Conservation (phyloP, 441 rosid genomes). For the Bocquillonia castaneifolia region DNA sequence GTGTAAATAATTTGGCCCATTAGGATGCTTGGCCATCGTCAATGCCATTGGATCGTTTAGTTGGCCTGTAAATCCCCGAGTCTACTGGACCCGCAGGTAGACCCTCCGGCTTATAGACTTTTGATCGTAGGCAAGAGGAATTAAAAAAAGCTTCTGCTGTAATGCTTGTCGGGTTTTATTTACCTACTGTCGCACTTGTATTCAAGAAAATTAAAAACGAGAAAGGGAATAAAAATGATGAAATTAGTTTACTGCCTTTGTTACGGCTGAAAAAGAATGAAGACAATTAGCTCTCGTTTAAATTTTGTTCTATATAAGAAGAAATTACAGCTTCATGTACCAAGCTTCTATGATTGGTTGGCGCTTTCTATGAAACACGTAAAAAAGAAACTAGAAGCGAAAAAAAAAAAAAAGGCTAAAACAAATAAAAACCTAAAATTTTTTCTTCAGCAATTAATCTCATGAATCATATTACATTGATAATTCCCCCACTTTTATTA, state of each 20-base stretch:
- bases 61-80: too few species aligned
- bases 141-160: too few species aligned
- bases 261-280: neutral
- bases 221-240: neutral
- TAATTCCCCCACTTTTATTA: constrained; percentile 43
- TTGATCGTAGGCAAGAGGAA: too few species aligned
- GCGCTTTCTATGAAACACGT: constrained; percentile 39
- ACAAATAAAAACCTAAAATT: constrained; percentile 32
- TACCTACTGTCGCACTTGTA: too few species aligned
- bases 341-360: constrained; percentile 40
- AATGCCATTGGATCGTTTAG: too few species aligned
- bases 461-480: constrained; percentile 46
- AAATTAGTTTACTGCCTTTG: neutral
- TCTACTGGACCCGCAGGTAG: too few species aligned
- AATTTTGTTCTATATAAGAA: constrained; percentile 39
- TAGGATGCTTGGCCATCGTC: too few species aligned
- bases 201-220: neutral
- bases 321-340: constrained; percentile 43
- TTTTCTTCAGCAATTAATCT: constrained; percentile 40
- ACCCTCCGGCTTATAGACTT: too few species aligned
- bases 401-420: too few species aligned
- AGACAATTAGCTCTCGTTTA: constrained; percentile 21
- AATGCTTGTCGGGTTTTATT: too few species aligned
- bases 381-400: constrained; percentile 23
- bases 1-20: too few species aligned